Evolutionary conservation across 306 rosid genomes (phyloP), one percentile per base, ranked within the genome.

Genomic region (Glycyrrhiza uralensis): DNA sequence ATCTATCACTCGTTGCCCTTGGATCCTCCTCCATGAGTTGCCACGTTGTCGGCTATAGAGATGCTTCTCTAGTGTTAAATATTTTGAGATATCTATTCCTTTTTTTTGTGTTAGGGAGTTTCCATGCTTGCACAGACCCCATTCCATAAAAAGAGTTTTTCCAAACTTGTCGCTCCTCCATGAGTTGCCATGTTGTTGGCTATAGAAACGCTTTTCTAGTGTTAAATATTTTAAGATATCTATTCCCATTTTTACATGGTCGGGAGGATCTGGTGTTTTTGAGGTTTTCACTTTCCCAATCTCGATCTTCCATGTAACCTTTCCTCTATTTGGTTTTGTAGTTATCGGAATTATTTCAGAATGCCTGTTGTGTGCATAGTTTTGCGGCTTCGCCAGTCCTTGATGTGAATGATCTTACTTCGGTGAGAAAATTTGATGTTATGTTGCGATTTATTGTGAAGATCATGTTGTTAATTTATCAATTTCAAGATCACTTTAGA

Each of bases 1-100:
- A 68, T 56, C 29, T 8, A 42, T 51, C 81, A 44, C 63, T 9
- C 22, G 18, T 56, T 14, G 10, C 39, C 64, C 73, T 57, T 52
- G 65, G 83, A 52, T 36, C 77, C 73, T 41, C 30, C 64, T 57
- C 42, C 51, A 55, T 38, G 75, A 64, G 81, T 74, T 28, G 20
- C 42, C 36, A 5, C 33, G 2, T 76, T 17, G 35, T 75, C 39
- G 15, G 74, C 60, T 30, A 38, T 19, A 5, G 29, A 52, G 65
- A 69, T 57, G 72, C 75, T 29, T 63, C 22, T 19, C 38, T 47
- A 41, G 52, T 32, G 28, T 59, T 54, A 75, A 56, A 57, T 58
- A 12, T 61, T 32, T 45, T 60, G 23, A 14, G 59, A 74, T 44
- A 17, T 51, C 51, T 39, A 42, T 60, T 32, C 14, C 47, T 50